Evolutionary conservation across 345 rosid genomes (phyloP), one percentile per base, ranked within the genome.

Genomic region (Trapa incisa): DNA sequence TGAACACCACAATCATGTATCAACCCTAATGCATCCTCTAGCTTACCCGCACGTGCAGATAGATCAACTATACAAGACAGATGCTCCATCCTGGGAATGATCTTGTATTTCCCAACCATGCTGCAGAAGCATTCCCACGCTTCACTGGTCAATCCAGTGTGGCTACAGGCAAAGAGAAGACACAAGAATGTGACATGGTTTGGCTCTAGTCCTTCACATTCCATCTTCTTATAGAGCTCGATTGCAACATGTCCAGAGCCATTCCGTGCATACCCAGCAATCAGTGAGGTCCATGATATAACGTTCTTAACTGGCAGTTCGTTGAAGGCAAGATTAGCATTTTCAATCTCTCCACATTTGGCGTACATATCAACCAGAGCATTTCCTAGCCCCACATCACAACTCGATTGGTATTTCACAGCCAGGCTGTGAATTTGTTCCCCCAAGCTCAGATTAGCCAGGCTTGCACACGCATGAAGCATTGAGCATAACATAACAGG

Each of bases 301-400:
- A 87, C 84, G 70, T 87, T 83, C 82, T 70, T 84, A 73, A 80
- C 73, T 37, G 66, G 70, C 80, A 86, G 87, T 66, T 85, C 84
- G 50, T 67, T 66, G 37, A 86, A 90, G 71, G 81, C 73, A 56
- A 2, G 74, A 43, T 70, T 65, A 14, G 97, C 89, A 76, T 87
- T 88, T 63, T 70, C 67, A 33, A 87, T 79, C 66, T 82, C 82
- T 47, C 95, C 97, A 67, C 77, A 86, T 81, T 90, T 90, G 61
- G 89, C 82, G 61, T 87, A 87, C 97, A 87, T 84, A 71, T 87
- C 86, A 65, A 90, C 80, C 66, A 87, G 79, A 39, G 92, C 84
- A 79, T 87, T 87, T 58, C 87, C 76, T 65, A 85, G 71, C 6
- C 78, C 79, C 67, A 75, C 72, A 76, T 83, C 93, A 56, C 75